These are phyloP conservation scores for Camelina sativa DNA, from an alignment of 345 rosid species.

Conservation along the genomic window DNA sequence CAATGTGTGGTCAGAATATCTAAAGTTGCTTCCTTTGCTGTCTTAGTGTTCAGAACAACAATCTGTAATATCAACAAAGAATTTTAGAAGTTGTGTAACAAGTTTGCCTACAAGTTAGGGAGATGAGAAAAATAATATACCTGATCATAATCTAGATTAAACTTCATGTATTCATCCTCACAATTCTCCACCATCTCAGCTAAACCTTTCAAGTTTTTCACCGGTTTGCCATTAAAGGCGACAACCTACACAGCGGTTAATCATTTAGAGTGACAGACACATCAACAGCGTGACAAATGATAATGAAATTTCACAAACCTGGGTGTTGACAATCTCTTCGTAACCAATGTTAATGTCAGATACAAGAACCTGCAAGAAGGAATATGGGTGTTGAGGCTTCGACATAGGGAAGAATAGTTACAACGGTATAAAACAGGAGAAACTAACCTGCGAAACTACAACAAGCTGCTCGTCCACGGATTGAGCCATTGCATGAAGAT, in stretches of 20 bases:
- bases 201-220: slow-evolving; percentile 79
- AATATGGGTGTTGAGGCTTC: slow-evolving; percentile 4
- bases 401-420: not conserved
- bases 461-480: slow-evolving; percentile 85
- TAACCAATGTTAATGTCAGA: slow-evolving; percentile 94
- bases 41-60: slow-evolving; percentile 66
- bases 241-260: slow-evolving; percentile 58
- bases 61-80: slow-evolving; percentile 49
- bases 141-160: slow-evolving; percentile 89
- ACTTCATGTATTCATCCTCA: slow-evolving; percentile 73
- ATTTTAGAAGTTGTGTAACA: not conserved
- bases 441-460: slow-evolving; percentile 83
- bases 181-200: slow-evolving; percentile 87
- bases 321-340: slow-evolving; percentile 91
- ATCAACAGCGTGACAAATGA: not conserved
- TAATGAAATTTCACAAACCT: slow-evolving; percentile 50
- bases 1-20: slow-evolving; percentile 85
- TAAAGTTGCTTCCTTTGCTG: slow-evolving; percentile 77
- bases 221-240: slow-evolving; percentile 84
- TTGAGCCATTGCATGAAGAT: slow-evolving; percentile 88
- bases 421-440: not conserved
- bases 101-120: not conserved
- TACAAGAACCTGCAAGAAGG: slow-evolving; percentile 72
- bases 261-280: slow-evolving; percentile 11
- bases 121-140: slow-evolving; percentile 41